Percentiles rank a stretch among this genome's conserved stretches.
phyloP scores from a whole-genome alignment of 805 yeast genomes.

The Blastobotrys parvus region DNA sequence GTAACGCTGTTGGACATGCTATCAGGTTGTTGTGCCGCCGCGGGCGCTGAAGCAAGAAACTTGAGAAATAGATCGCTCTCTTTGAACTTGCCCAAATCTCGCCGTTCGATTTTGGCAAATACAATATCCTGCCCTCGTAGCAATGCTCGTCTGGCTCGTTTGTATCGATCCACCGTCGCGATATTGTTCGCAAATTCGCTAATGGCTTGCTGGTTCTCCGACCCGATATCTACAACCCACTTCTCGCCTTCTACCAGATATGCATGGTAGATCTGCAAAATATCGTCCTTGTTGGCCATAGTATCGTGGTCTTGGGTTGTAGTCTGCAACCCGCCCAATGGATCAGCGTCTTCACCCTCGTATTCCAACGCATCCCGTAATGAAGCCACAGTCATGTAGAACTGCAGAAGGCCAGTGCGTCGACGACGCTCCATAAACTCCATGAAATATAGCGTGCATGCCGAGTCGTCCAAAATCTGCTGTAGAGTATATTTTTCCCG shows the following conservation, averaged over 20 bases:
- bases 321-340: constrained; percentile 19
- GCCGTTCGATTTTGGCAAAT: constrained; percentile 40
- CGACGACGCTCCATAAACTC: constrained; percentile 48
- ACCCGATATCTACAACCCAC: constrained; percentile 16
- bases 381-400: constrained; percentile 59
- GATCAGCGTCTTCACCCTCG: constrained; percentile 20
- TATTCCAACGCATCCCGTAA: constrained; percentile 69
- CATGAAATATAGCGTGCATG: constrained; percentile 41
- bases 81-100: constrained; percentile 53
- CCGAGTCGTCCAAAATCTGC: constrained; percentile 42
- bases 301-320: constrained; percentile 20
- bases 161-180: constrained; percentile 29
- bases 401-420: constrained; percentile 42
- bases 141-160: constrained; percentile 51
- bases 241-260: constrained; percentile 33
- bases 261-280: constrained; percentile 38
- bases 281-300: constrained; percentile 44
- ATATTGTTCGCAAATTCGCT: constrained; percentile 1
- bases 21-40: constrained; percentile 10
- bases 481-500: constrained; percentile 28
- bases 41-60: constrained; percentile 36
- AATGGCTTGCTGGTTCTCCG: constrained; percentile 28
- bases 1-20: constrained; percentile 16
- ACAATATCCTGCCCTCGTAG: constrained; percentile 49
- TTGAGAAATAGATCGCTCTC: constrained; percentile 48